A percentile compares a stretch with the other conserved stretches of the same genome.
phyloP scores from a whole-genome alignment of 805 yeast species.

The Candida dajiaensis region DNA sequence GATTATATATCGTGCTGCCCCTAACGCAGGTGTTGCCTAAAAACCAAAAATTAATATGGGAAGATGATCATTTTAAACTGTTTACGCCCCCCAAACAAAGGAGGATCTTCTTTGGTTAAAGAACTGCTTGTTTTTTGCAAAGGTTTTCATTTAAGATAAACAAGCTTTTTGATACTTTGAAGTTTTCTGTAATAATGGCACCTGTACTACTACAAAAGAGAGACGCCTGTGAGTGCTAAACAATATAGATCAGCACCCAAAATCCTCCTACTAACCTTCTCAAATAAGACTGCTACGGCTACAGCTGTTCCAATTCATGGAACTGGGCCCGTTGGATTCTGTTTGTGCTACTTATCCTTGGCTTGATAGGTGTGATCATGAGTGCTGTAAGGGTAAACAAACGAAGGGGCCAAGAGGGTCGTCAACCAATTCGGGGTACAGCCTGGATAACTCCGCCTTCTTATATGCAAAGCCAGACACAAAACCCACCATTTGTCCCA shows the following conservation, averaged over 20 bases:
- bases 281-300: conserved; percentile 15
- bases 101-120: background rate
- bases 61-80: too few relatives aligned
- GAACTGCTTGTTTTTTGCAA: background rate
- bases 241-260: background rate
- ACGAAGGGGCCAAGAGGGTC: conserved; percentile 37
- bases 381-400: conserved; percentile 52
- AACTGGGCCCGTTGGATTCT: conserved; percentile 30
- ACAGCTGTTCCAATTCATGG: conserved; percentile 13
- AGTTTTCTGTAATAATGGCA: too few relatives aligned
- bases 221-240: background rate
- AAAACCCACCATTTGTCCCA: conserved; percentile 57
- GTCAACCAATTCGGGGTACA: conserved; percentile 65
- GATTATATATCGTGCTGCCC: too few relatives aligned
- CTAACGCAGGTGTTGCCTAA: too few relatives aligned
- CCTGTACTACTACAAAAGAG: background rate
- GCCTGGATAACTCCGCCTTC: conserved; percentile 85
- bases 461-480: conserved; percentile 35
- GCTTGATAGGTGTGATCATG: conserved; percentile 38
- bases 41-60: too few relatives aligned
- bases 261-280: background rate
- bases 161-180: too few relatives aligned
- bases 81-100: too few relatives aligned
- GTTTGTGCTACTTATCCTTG: conserved; percentile 53
- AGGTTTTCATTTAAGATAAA: too few relatives aligned